Evolutionary conservation across 768 basidiomycete species (phyloP).

Genomic region (Mycena sanguinolenta): DNA sequence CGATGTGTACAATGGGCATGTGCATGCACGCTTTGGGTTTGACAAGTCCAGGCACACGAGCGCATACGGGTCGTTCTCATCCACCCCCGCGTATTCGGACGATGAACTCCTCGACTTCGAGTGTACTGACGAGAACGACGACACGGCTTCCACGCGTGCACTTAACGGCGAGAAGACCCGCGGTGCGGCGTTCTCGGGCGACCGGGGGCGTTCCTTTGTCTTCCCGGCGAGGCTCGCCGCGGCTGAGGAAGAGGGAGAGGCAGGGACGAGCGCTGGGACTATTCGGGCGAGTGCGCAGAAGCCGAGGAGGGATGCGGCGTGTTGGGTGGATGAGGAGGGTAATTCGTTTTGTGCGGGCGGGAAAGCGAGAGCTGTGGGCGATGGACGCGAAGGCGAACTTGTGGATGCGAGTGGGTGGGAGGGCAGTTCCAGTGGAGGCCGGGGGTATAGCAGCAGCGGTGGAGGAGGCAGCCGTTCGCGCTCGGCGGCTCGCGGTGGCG

Average conservation of each 20-base stretch:
- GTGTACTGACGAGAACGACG: neutral
- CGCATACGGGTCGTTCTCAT: neutral
- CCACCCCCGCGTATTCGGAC: slow-evolving; percentile 28
- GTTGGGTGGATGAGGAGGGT: slow-evolving; percentile 22
- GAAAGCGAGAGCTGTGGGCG: slow-evolving; percentile 13
- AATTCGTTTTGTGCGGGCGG: slow-evolving; percentile 13
- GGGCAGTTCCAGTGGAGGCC: slow-evolving; percentile 41
- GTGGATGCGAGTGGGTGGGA: slow-evolving; percentile 47
- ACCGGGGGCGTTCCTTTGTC: slow-evolving; percentile 14
- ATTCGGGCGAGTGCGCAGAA: slow-evolving; percentile 48
- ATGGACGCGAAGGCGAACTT: slow-evolving; percentile 34
- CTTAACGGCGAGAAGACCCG: neutral
- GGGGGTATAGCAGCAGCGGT: slow-evolving; percentile 31
- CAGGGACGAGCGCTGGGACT: slow-evolving; percentile 63
- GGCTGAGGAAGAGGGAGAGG: slow-evolving; percentile 47
- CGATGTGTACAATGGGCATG: neutral
- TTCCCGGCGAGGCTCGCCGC: slow-evolving; percentile 15
- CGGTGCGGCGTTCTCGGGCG: neutral
- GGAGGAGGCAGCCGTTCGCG: slow-evolving; percentile 35
- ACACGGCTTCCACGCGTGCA: neutral
- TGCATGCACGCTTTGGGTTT: too few relatives aligned
- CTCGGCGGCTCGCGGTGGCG: slow-evolving; percentile 28
- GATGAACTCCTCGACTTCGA: slow-evolving; percentile 26
- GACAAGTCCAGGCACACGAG: neutral
- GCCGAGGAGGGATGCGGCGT: slow-evolving; percentile 9